A percentile compares a stretch with the other conserved stretches of the same genome.
phyloP scores from a whole-genome alignment of 2,329 filamentous ascomycete species.

The Cordyceps tenuipes region DNA sequence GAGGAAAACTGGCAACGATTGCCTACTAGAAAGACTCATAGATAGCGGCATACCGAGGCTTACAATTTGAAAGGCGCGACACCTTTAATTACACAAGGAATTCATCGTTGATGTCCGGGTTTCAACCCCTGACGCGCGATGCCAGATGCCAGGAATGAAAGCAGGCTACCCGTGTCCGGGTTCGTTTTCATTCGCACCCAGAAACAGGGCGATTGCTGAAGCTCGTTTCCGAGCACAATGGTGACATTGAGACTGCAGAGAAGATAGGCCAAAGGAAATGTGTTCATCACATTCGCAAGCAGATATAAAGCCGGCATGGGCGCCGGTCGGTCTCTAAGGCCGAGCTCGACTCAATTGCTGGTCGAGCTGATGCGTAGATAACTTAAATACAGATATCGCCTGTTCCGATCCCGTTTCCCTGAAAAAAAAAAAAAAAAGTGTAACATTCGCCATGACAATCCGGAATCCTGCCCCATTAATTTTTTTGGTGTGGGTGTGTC shows the following conservation, averaged over 20 bases:
- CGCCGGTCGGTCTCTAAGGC: slow-evolving; percentile 68
- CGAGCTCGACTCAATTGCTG: slow-evolving; percentile 53
- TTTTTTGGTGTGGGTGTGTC: not conserved
- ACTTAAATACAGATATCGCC: slow-evolving; percentile 34
- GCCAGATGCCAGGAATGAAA: too few relatives aligned
- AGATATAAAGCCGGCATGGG: slow-evolving; percentile 48
- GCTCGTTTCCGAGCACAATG: slow-evolving; percentile 10
- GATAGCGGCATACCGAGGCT: too few relatives aligned
- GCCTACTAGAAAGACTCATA: too few relatives aligned
- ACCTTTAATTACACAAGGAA: too few relatives aligned
- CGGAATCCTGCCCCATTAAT: slow-evolving; percentile 19
- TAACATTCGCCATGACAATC: slow-evolving; percentile 33
- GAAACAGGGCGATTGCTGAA: not conserved
- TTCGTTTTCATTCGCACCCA: not conserved
- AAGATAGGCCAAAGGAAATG: slow-evolving; percentile 14
- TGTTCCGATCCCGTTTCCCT: slow-evolving; percentile 20
- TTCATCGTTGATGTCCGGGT: too few relatives aligned
- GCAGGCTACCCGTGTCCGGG: too few relatives aligned
- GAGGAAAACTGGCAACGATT: too few relatives aligned
- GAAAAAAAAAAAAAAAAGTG: slow-evolving; percentile 21
- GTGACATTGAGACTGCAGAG: not conserved
- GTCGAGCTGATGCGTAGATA: slow-evolving; percentile 42
- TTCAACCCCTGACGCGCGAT: too few relatives aligned
- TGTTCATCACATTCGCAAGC: slow-evolving; percentile 30
- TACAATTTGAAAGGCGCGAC: too few relatives aligned